Percentiles rank a stretch among this genome's conserved stretches.
Conservation (phyloP, 169 alveolate genomes). For the Cryptosporidium tyzzeri region DNA sequence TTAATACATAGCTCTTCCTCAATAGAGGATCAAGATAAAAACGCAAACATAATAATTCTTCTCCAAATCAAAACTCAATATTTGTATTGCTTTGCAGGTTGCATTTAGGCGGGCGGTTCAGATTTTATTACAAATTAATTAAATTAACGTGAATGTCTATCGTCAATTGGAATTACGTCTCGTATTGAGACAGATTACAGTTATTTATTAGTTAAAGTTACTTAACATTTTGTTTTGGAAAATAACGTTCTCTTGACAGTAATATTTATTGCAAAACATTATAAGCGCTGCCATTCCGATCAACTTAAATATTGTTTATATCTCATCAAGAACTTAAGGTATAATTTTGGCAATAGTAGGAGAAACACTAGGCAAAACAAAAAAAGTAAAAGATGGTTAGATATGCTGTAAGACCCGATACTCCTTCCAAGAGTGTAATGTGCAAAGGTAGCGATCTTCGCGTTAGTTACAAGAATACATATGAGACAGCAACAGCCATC, state of each 20-base stretch:
- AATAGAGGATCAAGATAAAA: too few relatives aligned
- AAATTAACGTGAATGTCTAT: not conserved
- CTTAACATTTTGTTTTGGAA: not conserved
- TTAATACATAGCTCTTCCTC: not conserved
- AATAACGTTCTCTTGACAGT: not conserved
- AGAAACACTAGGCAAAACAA: not conserved
- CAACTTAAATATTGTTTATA: not conserved
- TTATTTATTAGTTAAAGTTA: not conserved
- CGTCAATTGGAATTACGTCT: constrained; percentile 21
- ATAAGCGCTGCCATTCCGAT: constrained; percentile 1
- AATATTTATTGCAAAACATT: not conserved
- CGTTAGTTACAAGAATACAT: constrained; percentile 96
- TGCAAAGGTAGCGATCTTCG: constrained; percentile 91
- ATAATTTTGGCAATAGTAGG: not conserved
- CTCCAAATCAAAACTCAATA: not conserved
- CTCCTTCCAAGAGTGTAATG: constrained; percentile 84
- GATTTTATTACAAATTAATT: not conserved
- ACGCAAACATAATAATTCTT: too few relatives aligned
- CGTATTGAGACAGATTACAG: constrained; percentile 19
- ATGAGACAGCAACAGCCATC: constrained; percentile 96
- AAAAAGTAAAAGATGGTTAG: constrained; percentile 42
- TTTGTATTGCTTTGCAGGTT: not conserved
- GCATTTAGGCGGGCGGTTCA: not conserved
- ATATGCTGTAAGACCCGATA: constrained; percentile 71
- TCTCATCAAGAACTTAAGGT: constrained; percentile 5